Percentiles rank a stretch among this genome's conserved stretches.
Evolutionary conservation across 495 filamentous ascomycete genomes (phyloP).

Genomic region (Saxispiralis lemnorum): DNA sequence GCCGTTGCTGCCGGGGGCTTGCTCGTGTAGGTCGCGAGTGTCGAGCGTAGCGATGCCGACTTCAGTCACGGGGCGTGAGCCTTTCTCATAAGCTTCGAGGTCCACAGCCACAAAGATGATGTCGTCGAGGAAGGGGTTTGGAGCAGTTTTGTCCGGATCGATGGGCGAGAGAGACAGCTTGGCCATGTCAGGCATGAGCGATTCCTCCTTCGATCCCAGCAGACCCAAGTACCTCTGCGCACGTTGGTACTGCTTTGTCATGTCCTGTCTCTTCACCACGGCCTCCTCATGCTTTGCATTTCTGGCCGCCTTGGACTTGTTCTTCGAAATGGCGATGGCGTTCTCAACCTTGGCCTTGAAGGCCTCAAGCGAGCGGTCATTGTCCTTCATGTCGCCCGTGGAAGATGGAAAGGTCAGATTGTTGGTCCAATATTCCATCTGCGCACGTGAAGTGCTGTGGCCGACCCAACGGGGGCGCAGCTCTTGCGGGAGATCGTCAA

Average conservation of each 20-base stretch:
- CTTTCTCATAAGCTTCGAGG: slow-evolving; percentile 58
- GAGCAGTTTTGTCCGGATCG: slow-evolving; percentile 24
- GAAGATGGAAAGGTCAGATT: slow-evolving; percentile 15
- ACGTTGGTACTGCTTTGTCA: slow-evolving; percentile 36
- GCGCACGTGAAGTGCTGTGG: slow-evolving; percentile 24
- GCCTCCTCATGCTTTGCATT: slow-evolving; percentile 27
- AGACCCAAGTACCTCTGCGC: slow-evolving; percentile 54
- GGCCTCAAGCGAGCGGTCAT: slow-evolving; percentile 23
- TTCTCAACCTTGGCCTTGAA: slow-evolving; percentile 34
- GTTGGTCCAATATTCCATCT: slow-evolving; percentile 21
- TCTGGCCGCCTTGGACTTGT: slow-evolving; percentile 28
- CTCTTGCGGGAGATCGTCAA: slow-evolving; percentile 41
- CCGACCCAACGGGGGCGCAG: slow-evolving; percentile 50
- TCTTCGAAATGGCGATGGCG: slow-evolving; percentile 27
- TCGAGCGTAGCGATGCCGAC: slow-evolving; percentile 75
- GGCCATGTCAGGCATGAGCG: slow-evolving; percentile 1
- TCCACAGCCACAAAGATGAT: slow-evolving; percentile 67
- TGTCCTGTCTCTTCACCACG: slow-evolving; percentile 28
- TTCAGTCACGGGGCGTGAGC: slow-evolving; percentile 52
- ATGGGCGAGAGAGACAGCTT: slow-evolving; percentile 17
- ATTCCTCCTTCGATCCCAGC: slow-evolving; percentile 19
- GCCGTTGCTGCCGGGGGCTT: slow-evolving; percentile 42
- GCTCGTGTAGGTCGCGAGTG: slow-evolving; percentile 34
- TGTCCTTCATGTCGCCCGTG: slow-evolving; percentile 3
- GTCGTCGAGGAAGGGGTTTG: slow-evolving; percentile 29